phyloP scores from a whole-genome alignment of 768 basidiomycete genomes.

The Rhodotorula sphaerocarpa region DNA sequence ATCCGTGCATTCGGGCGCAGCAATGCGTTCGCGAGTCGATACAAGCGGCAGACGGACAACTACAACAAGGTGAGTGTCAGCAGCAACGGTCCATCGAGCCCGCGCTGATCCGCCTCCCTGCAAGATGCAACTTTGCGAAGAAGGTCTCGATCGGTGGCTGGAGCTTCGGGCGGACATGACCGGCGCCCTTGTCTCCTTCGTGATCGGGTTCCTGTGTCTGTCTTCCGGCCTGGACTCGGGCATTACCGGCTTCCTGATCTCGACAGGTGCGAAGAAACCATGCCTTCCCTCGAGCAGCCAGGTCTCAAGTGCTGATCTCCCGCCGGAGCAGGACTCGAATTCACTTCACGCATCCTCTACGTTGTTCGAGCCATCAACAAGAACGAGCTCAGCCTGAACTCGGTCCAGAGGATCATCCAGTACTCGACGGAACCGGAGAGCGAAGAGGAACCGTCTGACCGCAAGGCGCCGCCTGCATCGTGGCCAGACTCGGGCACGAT shows the following conservation, averaged over 20 bases:
- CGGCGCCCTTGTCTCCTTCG: conserved; percentile 35
- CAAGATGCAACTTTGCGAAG: conserved; percentile 25
- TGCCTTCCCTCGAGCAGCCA: conserved; percentile 40
- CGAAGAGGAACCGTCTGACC: conserved; percentile 25
- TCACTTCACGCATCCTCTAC: conserved; percentile 46
- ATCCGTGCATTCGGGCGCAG: conserved; percentile 46
- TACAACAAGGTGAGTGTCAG: conserved; percentile 41
- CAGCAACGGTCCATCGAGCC: conserved; percentile 29
- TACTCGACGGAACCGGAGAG: conserved; percentile 38
- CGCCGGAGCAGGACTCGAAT: conserved; percentile 37
- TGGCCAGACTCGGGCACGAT: conserved; percentile 39
- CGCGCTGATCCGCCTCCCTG: neutral
- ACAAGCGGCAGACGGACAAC: conserved; percentile 43
- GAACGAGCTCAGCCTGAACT: conserved; percentile 42
- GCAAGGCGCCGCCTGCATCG: conserved; percentile 45
- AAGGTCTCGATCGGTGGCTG: conserved; percentile 27
- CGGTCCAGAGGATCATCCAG: conserved; percentile 48
- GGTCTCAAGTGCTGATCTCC: conserved; percentile 14
- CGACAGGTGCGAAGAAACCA: too few relatives aligned
- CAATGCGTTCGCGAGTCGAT: conserved; percentile 42
- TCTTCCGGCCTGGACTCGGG: conserved; percentile 18
- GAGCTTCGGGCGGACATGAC: conserved; percentile 24
- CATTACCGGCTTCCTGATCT: conserved; percentile 26
- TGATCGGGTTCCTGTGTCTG: conserved; percentile 22
- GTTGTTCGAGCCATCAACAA: conserved; percentile 44